Evolutionary conservation across 139 green algal species (phyloP).

Genomic region (Volvox reticuliferus): DNA sequence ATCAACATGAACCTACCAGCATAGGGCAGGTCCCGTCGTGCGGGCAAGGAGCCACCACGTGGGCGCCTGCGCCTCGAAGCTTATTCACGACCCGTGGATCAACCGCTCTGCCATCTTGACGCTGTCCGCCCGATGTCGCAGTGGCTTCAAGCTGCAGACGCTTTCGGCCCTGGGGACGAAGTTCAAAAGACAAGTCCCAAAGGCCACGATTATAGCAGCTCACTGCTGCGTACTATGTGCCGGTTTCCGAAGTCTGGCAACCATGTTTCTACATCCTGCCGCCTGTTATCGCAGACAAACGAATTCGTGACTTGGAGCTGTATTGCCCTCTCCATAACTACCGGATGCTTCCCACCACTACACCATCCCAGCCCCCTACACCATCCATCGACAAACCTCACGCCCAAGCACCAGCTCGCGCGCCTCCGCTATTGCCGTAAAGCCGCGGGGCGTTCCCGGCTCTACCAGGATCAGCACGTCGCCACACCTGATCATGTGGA

Average conservation of each 20-base stretch:
- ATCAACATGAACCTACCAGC: not conserved
- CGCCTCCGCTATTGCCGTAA: constrained; percentile 64
- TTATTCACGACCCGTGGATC: constrained; percentile 42
- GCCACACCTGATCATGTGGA: constrained; percentile 18
- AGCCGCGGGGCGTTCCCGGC: constrained; percentile 81
- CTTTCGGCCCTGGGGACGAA: constrained; percentile 3
- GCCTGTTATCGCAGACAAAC: too few species aligned
- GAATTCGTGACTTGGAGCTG: too few species aligned
- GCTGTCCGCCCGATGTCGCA: too few species aligned
- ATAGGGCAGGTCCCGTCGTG: constrained; percentile 88
- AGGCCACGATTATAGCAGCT: too few species aligned
- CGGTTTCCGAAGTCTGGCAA: too few species aligned
- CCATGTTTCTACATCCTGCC: too few species aligned
- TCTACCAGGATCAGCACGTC: constrained; percentile 85
- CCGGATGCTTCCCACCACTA: too few species aligned
- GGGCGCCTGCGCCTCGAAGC: constrained; percentile 51
- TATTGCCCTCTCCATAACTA: not conserved
- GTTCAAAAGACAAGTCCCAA: not conserved
- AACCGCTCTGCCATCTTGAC: too few species aligned
- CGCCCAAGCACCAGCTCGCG: constrained; percentile 53
- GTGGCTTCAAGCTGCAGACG: not conserved
- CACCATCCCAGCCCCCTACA: too few species aligned
- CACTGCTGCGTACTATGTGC: too few species aligned
- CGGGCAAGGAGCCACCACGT: constrained; percentile 87
- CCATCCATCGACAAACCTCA: constrained; percentile 14